Percentiles rank a stretch among this genome's conserved stretches.
phyloP scores from a whole-genome alignment of 1,139 yeast species.

The Geotrichum cucujoidarum region DNA sequence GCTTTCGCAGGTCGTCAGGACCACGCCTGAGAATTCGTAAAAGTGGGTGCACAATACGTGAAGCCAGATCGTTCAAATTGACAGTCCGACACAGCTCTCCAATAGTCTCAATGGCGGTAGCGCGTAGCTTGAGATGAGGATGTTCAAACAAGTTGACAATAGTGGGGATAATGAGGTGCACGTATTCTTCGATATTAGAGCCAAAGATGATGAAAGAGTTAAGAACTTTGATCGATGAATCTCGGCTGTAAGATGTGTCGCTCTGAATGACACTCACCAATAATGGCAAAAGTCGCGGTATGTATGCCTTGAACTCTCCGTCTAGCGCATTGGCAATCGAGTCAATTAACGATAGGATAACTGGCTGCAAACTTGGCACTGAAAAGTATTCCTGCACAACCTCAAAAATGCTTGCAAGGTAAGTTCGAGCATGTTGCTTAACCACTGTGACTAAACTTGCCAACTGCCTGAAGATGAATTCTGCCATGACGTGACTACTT shows the following conservation, averaged over 20 bases:
- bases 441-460: conserved; percentile 77
- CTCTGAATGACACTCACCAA: conserved; percentile 73
- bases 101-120: conserved; percentile 75
- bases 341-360: conserved; percentile 76
- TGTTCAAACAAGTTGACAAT: conserved; percentile 64
- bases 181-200: conserved; percentile 78
- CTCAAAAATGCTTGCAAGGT: conserved; percentile 68
- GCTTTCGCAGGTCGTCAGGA: conserved; percentile 58
- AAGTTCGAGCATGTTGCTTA: conserved; percentile 84
- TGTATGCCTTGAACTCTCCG: conserved; percentile 82
- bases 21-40: conserved; percentile 55
- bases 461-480: conserved; percentile 84
- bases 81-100: conserved; percentile 76
- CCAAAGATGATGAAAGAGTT: conserved; percentile 89
- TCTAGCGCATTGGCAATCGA: conserved; percentile 81
- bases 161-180: conserved; percentile 79
- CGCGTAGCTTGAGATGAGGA: conserved; percentile 53
- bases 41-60: conserved; percentile 83
- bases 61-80: conserved; percentile 79
- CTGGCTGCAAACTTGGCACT: conserved; percentile 63
- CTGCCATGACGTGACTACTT: conserved; percentile 77
- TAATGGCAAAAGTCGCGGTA: conserved; percentile 72
- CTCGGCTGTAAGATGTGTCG: conserved; percentile 57
- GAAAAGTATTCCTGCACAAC: conserved; percentile 73
- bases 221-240: conserved; percentile 70